Conservation (phyloP, 2,329 filamentous ascomycete genomes). For the Monilinia fructicola region DNA sequence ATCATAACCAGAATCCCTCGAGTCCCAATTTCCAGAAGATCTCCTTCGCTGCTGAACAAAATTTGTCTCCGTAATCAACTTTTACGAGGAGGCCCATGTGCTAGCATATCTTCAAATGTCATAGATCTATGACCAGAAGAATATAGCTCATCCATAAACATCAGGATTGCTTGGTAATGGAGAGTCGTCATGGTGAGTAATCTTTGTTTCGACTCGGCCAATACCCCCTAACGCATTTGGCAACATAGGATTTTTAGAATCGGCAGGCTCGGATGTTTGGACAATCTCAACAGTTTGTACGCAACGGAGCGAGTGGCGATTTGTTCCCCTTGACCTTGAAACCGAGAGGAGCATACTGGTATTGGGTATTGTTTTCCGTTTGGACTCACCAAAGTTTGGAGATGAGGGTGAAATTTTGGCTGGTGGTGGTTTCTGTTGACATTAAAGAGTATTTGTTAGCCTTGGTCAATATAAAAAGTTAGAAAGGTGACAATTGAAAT, state of each 20-base stretch:
- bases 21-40: background rate
- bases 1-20: too few relatives aligned
- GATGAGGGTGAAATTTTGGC: background rate
- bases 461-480: background rate
- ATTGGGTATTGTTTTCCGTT: background rate
- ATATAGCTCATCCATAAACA: background rate
- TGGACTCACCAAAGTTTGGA: background rate
- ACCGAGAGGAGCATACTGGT: background rate
- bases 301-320: background rate
- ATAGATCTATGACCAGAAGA: constrained; percentile 11
- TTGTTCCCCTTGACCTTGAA: background rate
- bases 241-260: background rate
- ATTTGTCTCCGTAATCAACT: background rate
- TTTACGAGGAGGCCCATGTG: background rate
- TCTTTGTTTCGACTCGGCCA: constrained; percentile 10
- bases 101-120: constrained; percentile 6
- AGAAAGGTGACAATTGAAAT: background rate
- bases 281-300: constrained; percentile 11
- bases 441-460: background rate
- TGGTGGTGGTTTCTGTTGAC: background rate
- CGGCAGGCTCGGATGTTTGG: constrained; percentile 2
- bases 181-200: constrained; percentile 6
- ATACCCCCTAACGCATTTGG: constrained; percentile 1
- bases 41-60: background rate
- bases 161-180: constrained; percentile 6